phyloP scores from a whole-genome alignment of 352 stramenopile genomes.

The Globisporangium middletonii region DNA sequence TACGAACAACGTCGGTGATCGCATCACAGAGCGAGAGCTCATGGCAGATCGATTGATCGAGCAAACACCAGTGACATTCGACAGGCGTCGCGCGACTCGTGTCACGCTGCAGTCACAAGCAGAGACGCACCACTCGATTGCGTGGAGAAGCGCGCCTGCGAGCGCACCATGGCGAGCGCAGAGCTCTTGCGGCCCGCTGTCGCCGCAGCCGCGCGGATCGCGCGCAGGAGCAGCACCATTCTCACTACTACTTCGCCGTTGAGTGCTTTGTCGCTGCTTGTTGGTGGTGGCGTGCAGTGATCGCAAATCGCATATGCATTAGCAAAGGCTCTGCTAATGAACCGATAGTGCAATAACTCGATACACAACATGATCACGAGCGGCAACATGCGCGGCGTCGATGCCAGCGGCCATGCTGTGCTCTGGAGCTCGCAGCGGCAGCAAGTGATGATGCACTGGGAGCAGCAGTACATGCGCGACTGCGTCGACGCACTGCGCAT shows the following conservation, averaged over 20 bases:
- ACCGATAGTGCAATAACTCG: background rate
- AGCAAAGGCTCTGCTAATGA: too few species aligned
- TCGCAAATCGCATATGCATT: too few species aligned
- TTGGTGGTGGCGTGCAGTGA: too few species aligned
- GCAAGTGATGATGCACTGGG: conserved; percentile 90
- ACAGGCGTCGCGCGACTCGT: too few species aligned
- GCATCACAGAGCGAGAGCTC: too few species aligned
- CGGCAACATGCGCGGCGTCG: conserved; percentile 37
- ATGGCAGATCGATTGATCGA: too few species aligned
- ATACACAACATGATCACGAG: conserved; percentile 22
- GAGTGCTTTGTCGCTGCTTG: conserved; percentile 1
- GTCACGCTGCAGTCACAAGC: background rate
- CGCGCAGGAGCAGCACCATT: conserved; percentile 51
- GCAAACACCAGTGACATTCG: too few species aligned
- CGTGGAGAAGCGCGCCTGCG: conserved; percentile 34
- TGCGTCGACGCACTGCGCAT: conserved; percentile 66
- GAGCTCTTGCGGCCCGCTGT: conserved; percentile 12
- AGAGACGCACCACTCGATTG: conserved; percentile 57
- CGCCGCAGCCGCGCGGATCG: conserved; percentile 24
- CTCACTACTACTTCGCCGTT: background rate
- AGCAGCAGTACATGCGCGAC: conserved; percentile 71
- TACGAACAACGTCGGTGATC: too few species aligned
- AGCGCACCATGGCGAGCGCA: conserved; percentile 15
- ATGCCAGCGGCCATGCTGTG: conserved; percentile 36
- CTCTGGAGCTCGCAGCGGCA: conserved; percentile 66